These are phyloP conservation scores for Alternaria viburni DNA, from an alignment of 2,329 filamentous ascomycete species.

Conservation along the genomic window DNA sequence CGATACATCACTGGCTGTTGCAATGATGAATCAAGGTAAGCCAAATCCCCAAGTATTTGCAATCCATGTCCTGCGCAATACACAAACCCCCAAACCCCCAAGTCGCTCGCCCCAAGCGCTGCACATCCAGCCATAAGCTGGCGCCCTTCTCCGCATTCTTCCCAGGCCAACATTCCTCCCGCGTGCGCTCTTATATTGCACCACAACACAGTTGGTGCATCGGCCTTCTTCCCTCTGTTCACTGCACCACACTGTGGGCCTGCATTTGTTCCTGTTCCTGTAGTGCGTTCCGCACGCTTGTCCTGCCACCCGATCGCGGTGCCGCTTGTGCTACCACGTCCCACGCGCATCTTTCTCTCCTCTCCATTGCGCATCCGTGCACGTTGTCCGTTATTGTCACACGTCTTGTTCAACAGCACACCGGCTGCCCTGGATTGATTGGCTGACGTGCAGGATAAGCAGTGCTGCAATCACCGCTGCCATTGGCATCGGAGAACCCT, in stretches of 20 bases:
- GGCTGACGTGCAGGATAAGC: conserved; percentile 52
- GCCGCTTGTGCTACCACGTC: conserved; percentile 43
- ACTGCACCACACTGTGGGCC: conserved; percentile 41
- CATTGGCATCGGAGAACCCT: conserved; percentile 52
- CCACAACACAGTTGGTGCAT: conserved; percentile 34
- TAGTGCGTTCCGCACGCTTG: conserved; percentile 43
- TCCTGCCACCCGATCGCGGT: conserved; percentile 44
- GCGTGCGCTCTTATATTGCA: conserved; percentile 37
- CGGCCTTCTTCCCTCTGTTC: conserved; percentile 22
- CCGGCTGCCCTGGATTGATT: conserved; percentile 39
- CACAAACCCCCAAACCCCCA: conserved; percentile 26
- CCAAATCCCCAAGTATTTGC: conserved; percentile 37
- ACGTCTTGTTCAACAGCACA: conserved; percentile 42
- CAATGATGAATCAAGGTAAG: conserved; percentile 50
- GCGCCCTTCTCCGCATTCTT: conserved; percentile 49
- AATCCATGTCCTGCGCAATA: conserved; percentile 31
- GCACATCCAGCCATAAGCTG: conserved; percentile 37
- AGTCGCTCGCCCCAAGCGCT: conserved; percentile 31
- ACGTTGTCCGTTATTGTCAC: conserved; percentile 49
- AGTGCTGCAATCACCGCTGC: conserved; percentile 52
- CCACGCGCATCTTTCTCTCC: conserved; percentile 37
- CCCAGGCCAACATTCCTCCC: conserved; percentile 40
- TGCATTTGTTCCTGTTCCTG: conserved; percentile 36
- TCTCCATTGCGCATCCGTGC: conserved; percentile 36
- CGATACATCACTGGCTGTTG: conserved; percentile 28